Base-by-base conservation (phyloP, 192 early-diverging fungal genomes). In the Nowakowskiella sp. region DNA sequence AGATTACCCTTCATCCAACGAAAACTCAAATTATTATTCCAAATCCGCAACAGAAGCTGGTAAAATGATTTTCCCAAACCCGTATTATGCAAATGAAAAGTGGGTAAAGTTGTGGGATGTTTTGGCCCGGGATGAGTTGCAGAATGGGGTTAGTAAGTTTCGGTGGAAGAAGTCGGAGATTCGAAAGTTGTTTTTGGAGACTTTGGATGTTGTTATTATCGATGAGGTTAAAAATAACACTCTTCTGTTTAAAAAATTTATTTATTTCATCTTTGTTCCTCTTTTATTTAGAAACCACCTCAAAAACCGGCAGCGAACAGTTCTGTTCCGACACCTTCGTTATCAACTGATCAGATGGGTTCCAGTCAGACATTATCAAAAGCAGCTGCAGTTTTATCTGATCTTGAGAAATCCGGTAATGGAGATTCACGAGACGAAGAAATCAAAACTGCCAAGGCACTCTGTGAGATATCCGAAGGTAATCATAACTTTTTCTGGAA, bases 401-500 rank as follows among this genome's bases (percentile, higher is more conserved):
- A 33, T 9, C 23, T 31, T 4, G 31, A 25, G 0, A 51, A 51
- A 22, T 22, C 27, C 9, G 43, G 22, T 45, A 6, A 51, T 9
- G 50, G 16, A 32, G 74, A 77, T 58, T 45, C 48, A 32, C 9
- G 57, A 19, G 66, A 67, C 36, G 23, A 44, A n/a, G 75, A 77
- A 19, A 31, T 78, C 27, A 29, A 60, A 6, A 64, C 63, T 27
- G 76, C 76, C n/a, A 74, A 71, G 34, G 44, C 45, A 26, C 45
- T 69, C 5, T 72, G 69, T 47, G 57, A 63, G 28, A 57, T 78
- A 6, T 51, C 57, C 10, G 76, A 78, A 62, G 76, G 71, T 78
- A 43, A 2, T 10, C 25, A 6, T 10, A 6, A 28, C 43, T 8
- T 13, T 19, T 13, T 8, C 7, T 26, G 19, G 23, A 25, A 60